A percentile compares a stretch with the other conserved stretches of the same genome.
Conservation (phyloP, 768 basidiomycete genomes). For the Rhizopogon sp. region DNA sequence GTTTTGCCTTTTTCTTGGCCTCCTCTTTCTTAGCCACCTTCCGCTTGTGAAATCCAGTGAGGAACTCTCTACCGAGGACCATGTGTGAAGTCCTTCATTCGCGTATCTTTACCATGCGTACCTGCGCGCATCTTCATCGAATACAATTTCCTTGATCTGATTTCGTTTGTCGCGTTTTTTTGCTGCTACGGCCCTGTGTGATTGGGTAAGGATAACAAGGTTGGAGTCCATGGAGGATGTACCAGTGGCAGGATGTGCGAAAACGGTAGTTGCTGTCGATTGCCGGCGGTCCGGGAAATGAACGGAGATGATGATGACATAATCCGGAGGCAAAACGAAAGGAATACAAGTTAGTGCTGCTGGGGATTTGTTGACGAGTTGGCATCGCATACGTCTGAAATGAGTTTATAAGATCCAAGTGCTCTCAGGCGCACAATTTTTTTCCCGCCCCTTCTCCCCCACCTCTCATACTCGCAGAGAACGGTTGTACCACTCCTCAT, state of each 20-base stretch:
- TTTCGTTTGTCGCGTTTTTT: conserved; percentile 62
- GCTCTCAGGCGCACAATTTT: conserved; percentile 29
- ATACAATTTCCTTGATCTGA: conserved; percentile 77
- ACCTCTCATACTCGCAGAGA: not conserved
- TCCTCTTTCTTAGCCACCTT: conserved; percentile 82
- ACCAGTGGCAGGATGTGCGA: conserved; percentile 9
- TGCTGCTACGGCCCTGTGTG: conserved; percentile 57
- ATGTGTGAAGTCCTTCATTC: not conserved
- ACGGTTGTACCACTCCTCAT: not conserved
- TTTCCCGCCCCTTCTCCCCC: conserved; percentile 19
- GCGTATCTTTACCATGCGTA: conserved; percentile 23
- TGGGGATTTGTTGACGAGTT: conserved; percentile 2
- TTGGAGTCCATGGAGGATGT: conserved; percentile 35
- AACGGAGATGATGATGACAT: conserved; percentile 1
- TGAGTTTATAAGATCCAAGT: conserved; percentile 23
- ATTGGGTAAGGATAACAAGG: conserved; percentile 53
- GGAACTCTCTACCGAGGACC: conserved; percentile 58
- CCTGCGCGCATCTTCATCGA: conserved; percentile 85
- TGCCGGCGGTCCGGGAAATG: conserved; percentile 9
- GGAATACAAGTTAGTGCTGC: conserved; percentile 6
- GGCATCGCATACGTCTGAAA: conserved; percentile 9
- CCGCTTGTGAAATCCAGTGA: conserved; percentile 92
- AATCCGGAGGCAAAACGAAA: conserved; percentile 3
- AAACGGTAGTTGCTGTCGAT: conserved; percentile 11
- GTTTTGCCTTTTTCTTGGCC: conserved; percentile 65